phyloP scores from a whole-genome alignment of 352 stramenopile genomes.

The Phytophthora kernoviae region DNA sequence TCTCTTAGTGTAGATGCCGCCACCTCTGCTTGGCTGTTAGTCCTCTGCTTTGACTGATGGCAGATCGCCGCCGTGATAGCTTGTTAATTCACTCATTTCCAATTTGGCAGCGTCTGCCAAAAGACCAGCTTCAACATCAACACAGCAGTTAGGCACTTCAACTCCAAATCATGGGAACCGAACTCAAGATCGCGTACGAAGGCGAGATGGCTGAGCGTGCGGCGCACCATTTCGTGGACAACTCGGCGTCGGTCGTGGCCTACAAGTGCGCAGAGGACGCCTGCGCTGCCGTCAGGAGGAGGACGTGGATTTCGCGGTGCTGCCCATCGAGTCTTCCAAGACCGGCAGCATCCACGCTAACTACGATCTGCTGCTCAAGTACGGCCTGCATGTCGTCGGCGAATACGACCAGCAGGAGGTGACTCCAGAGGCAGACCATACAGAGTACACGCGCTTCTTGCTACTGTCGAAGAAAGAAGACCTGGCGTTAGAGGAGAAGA shows the following conservation, averaged over 20 bases:
- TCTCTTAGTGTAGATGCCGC: background rate
- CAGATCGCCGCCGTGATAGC: too few species aligned
- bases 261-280: constrained; percentile 40
- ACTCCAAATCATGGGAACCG: constrained; percentile 25
- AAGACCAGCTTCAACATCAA: constrained; percentile 14
- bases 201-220: constrained; percentile 93
- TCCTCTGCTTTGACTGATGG: background rate
- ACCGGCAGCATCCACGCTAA: constrained; percentile 97
- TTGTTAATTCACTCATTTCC: constrained; percentile 19
- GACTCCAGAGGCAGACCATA: constrained; percentile 50
- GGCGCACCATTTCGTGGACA: constrained; percentile 27
- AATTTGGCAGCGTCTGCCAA: constrained; percentile 16
- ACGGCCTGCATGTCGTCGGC: constrained; percentile 67
- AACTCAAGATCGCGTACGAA: constrained; percentile 94
- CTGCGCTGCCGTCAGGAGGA: constrained; percentile 64
- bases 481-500: constrained; percentile 33
- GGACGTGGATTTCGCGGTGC: constrained; percentile 93
- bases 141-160: too few species aligned
- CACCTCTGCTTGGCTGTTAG: background rate
- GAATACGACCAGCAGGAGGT: constrained; percentile 57
- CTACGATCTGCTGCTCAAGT: constrained; percentile 89
- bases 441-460: constrained; percentile 89
- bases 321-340: constrained; percentile 97
- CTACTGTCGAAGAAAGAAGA: constrained; percentile 76
- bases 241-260: constrained; percentile 37